A percentile compares a stretch with the other conserved stretches of the same genome.
phyloP scores from a whole-genome alignment of 2,329 filamentous ascomycete genomes.

The Pleoardoris graminearum region DNA sequence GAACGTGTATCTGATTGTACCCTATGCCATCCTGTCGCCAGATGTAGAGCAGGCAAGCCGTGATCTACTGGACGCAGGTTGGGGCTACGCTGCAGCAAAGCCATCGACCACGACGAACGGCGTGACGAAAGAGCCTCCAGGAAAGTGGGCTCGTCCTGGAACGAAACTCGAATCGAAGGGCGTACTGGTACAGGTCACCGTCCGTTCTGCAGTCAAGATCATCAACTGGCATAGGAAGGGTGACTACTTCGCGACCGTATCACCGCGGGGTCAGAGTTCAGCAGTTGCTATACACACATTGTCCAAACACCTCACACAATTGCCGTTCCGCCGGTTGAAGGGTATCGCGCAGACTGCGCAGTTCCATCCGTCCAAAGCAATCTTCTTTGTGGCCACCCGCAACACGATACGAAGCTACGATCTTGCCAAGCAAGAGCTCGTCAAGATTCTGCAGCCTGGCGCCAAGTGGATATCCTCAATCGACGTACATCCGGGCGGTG shows the following conservation, averaged over 20 bases:
- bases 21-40: conserved; percentile 65
- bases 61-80: conserved; percentile 82
- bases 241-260: conserved; percentile 92
- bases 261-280: conserved; percentile 73
- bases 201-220: conserved; percentile 80
- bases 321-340: conserved; percentile 80
- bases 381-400: conserved; percentile 96
- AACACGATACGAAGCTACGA: conserved; percentile 93
- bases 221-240: conserved; percentile 93
- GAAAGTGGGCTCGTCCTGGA: conserved; percentile 82
- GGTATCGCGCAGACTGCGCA: conserved; percentile 84
- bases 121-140: conserved; percentile 72
- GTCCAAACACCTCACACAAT: conserved; percentile 91
- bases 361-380: conserved; percentile 90
- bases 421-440: conserved; percentile 83
- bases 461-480: conserved; percentile 94
- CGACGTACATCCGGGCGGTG: conserved; percentile 88
- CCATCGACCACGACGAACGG: conserved; percentile 55
- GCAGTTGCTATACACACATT: conserved; percentile 94
- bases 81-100: conserved; percentile 81
- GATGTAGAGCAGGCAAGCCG: conserved; percentile 74
- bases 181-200: conserved; percentile 77
- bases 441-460: conserved; percentile 92
- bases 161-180: conserved; percentile 73
- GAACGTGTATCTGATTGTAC: conserved; percentile 81